A percentile compares a stretch with the other conserved stretches of the same genome.
phyloP scores from a whole-genome alignment of 179 eudicot genomes.

The Gypsophila paniculata region DNA sequence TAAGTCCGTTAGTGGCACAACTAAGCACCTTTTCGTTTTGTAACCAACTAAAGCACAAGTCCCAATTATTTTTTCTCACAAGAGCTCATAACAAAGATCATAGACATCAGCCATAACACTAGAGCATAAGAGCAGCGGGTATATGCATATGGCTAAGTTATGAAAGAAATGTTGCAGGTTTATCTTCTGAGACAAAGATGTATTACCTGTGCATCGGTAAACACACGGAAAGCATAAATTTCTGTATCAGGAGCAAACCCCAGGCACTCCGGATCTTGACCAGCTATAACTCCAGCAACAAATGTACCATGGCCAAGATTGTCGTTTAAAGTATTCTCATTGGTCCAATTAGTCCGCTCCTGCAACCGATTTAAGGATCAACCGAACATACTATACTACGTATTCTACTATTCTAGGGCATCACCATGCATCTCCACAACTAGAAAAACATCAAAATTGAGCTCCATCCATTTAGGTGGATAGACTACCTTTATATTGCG shows the following conservation, averaged over 20 bases:
- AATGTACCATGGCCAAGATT: constrained; percentile 98
- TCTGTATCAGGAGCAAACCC: constrained; percentile 99
- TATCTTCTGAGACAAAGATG: constrained; percentile 20
- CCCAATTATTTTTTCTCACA: not conserved
- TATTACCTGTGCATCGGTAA: constrained; percentile 97
- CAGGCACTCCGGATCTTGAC: constrained; percentile 82
- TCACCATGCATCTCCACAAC: not conserved
- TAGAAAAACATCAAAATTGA: constrained; percentile 9
- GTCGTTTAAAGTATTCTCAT: constrained; percentile 88
- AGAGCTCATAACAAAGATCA: not conserved
- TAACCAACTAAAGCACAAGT: not conserved
- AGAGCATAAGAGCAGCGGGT: not conserved
- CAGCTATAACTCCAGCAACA: constrained; percentile 96
- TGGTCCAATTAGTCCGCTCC: constrained; percentile 99
- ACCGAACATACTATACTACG: constrained; percentile 1
- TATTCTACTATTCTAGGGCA: not conserved
- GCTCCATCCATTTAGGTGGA: not conserved
- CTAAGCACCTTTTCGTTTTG: not conserved
- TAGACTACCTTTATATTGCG: constrained; percentile 83
- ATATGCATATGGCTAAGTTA: not conserved
- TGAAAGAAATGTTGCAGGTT: not conserved
- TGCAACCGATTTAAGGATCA: constrained; percentile 30
- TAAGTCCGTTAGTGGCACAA: not conserved
- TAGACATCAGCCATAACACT: not conserved
- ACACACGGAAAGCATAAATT: constrained; percentile 92